A percentile compares a stretch with the other conserved stretches of the same genome.
phyloP scores from a whole-genome alignment of 2,329 filamentous ascomycete species.

The Ophidiomyces ophidiicola region DNA sequence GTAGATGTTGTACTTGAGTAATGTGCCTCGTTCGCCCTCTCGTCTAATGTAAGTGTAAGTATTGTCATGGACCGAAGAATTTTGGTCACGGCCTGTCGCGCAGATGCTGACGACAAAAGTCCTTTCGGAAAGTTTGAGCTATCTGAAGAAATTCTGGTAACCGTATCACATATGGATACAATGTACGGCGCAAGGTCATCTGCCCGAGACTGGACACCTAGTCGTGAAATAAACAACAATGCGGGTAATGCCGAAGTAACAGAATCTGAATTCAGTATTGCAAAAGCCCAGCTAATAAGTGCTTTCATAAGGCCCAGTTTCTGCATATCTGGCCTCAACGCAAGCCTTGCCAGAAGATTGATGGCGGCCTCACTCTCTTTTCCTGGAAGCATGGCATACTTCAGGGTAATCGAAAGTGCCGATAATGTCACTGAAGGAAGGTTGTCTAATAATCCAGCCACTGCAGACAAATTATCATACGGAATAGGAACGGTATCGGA shows the following conservation, averaged over 20 bases:
- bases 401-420: conserved; percentile 57
- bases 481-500: conserved; percentile 30
- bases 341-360: conserved; percentile 63
- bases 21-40: conserved; percentile 19
- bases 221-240: conserved; percentile 64
- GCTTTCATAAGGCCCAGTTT: conserved; percentile 55
- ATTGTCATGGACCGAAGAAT: conserved; percentile 63
- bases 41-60: conserved; percentile 47
- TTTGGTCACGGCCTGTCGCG: conserved; percentile 73
- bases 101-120: conserved; percentile 61
- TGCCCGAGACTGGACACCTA: conserved; percentile 59
- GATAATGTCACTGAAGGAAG: conserved; percentile 60
- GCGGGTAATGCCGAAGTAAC: conserved; percentile 39
- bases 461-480: conserved; percentile 22
- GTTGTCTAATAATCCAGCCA: conserved; percentile 40
- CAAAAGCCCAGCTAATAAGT: conserved; percentile 59
- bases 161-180: conserved; percentile 51
- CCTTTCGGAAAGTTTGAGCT: conserved; percentile 39
- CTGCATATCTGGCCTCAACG: conserved; percentile 83
- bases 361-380: conserved; percentile 88
- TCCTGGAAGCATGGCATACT: conserved; percentile 60
- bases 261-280: conserved; percentile 41
- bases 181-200: conserved; percentile 61
- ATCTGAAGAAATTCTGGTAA: conserved; percentile 46
- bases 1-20: conserved; percentile 32